A percentile compares a stretch with the other conserved stretches of the same genome.
phyloP scores from a whole-genome alignment of 1,139 yeast genomes.

The Yamadazyma jaroonii region DNA sequence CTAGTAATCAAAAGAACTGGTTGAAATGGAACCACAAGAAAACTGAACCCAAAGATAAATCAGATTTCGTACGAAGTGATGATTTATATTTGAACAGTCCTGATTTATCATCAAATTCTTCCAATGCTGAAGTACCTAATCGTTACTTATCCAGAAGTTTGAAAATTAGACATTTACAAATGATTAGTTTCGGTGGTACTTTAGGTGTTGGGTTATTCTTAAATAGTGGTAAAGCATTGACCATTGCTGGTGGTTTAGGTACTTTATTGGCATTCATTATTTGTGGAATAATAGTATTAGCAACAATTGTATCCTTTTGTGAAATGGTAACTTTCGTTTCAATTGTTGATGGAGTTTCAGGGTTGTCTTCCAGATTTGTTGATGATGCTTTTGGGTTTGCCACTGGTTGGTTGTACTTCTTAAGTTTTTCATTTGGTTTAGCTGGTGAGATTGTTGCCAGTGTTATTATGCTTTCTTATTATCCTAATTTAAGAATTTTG shows the following conservation, averaged over 20 bases:
- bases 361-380: slow-evolving; percentile 72
- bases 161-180: slow-evolving; percentile 69
- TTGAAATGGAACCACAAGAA: slow-evolving; percentile 9
- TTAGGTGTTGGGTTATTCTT: slow-evolving; percentile 79
- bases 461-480: slow-evolving; percentile 69
- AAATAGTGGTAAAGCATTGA: slow-evolving; percentile 75
- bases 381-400: slow-evolving; percentile 87
- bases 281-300: slow-evolving; percentile 64
- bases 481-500: slow-evolving; percentile 50
- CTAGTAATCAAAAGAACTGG: slow-evolving; percentile 12
- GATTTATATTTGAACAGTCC: slow-evolving; percentile 11
- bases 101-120: slow-evolving; percentile 11
- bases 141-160: slow-evolving; percentile 48
- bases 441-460: slow-evolving; percentile 84
- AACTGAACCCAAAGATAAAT: slow-evolving; percentile 9
- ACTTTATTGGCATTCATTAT: slow-evolving; percentile 66
- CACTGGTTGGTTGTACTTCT: slow-evolving; percentile 75
- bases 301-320: slow-evolving; percentile 73
- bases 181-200: slow-evolving; percentile 82
- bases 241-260: slow-evolving; percentile 82
- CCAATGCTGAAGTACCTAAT: slow-evolving; percentile 9
- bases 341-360: slow-evolving; percentile 75
- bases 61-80: slow-evolving; percentile 8
- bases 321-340: slow-evolving; percentile 87
- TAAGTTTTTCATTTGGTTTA: slow-evolving; percentile 67